phyloP scores from a whole-genome alignment of 495 filamentous ascomycete species.

The Neurospora tetrasperma region DNA sequence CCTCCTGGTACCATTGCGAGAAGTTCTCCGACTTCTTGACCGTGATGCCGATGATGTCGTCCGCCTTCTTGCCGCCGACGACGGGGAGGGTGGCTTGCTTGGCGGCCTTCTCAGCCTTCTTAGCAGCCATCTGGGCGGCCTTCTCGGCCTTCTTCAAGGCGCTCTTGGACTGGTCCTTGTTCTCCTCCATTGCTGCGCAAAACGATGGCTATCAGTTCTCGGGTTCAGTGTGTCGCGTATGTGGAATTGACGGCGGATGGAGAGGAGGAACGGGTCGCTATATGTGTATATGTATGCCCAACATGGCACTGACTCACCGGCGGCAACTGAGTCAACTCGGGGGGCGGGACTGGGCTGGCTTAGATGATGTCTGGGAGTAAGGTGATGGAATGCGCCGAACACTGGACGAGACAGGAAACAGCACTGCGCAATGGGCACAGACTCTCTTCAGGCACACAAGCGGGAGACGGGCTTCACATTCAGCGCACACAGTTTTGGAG shows the following conservation, averaged over 20 bases:
- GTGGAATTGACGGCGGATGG: not conserved
- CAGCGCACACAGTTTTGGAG: not conserved
- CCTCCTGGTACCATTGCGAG: constrained; percentile 88
- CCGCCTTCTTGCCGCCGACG: constrained; percentile 42
- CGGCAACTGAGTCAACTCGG: constrained; percentile 1
- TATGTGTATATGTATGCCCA: not conserved
- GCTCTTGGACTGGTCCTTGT: constrained; percentile 52
- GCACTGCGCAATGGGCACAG: not conserved
- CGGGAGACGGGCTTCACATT: not conserved
- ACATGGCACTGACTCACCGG: not conserved
- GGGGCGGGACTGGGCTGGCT: not conserved
- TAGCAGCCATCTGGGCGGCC: constrained; percentile 52
- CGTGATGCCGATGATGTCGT: constrained; percentile 75
- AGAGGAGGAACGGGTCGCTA: not conserved
- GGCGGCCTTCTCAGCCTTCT: constrained; percentile 57
- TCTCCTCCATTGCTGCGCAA: constrained; percentile 29
- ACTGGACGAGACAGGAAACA: not conserved
- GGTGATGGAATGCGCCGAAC: not conserved
- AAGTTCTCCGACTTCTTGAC: constrained; percentile 79
- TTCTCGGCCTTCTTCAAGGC: constrained; percentile 64
- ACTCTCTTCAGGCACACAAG: not conserved
- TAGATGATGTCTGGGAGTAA: not conserved
- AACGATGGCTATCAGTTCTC: not conserved
- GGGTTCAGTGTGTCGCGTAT: not conserved
- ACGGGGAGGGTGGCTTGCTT: constrained; percentile 40